A percentile compares a stretch with the other conserved stretches of the same genome.
Conservation (phyloP, 805 yeast species). For the Wickerhamomyces alni region DNA sequence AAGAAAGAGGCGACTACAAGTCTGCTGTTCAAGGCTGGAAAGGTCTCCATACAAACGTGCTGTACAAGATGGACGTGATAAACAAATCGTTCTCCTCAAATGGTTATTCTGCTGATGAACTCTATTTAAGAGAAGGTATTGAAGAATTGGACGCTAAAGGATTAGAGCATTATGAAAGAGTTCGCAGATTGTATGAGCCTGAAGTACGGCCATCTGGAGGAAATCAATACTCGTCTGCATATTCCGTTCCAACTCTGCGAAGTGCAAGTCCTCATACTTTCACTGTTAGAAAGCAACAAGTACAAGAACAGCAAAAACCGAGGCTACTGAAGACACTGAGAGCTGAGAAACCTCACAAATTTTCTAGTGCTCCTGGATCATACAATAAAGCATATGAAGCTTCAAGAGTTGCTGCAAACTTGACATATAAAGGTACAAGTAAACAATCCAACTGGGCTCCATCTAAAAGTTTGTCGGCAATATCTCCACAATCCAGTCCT, state of each 20-base stretch:
- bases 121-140: conserved; percentile 28
- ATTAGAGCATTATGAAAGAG: conserved; percentile 35
- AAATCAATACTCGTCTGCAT: conserved; percentile 4
- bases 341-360: conserved; percentile 16
- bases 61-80: conserved; percentile 48
- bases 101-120: conserved; percentile 38
- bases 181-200: conserved; percentile 15
- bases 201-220: neutral
- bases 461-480: conserved; percentile 13
- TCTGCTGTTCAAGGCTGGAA: conserved; percentile 72
- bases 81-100: conserved; percentile 33
- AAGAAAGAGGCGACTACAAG: conserved; percentile 45
- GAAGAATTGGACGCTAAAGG: conserved; percentile 18
- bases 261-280: conserved; percentile 20
- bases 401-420: conserved; percentile 24
- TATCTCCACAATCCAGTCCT: neutral
- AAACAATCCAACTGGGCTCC: conserved; percentile 17
- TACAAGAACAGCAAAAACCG: conserved; percentile 11
- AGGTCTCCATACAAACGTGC: conserved; percentile 54
- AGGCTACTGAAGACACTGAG: conserved; percentile 30
- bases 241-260: conserved; percentile 20
- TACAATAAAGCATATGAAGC: conserved; percentile 13
- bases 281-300: conserved; percentile 16
- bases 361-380: conserved; percentile 11
- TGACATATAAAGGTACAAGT: conserved; percentile 1